Evolutionary conservation across 2,329 filamentous ascomycete species (phyloP).

Genomic region (Colletotrichum gigasporum): DNA sequence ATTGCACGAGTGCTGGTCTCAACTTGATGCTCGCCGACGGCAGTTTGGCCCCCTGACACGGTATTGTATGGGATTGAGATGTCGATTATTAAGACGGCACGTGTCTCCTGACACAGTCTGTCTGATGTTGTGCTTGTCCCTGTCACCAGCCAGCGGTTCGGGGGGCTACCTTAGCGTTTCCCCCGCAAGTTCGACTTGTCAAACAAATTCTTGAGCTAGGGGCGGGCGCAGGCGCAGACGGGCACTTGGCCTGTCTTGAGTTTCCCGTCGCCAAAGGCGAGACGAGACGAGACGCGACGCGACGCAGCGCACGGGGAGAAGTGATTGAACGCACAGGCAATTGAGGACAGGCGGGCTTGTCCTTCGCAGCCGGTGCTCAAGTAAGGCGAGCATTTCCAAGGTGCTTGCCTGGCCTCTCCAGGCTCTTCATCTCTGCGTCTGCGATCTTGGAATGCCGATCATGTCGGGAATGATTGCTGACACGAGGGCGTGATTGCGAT

Average conservation of each 20-base stretch:
- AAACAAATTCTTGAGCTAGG: slow-evolving; percentile 23
- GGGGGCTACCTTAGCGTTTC: slow-evolving; percentile 26
- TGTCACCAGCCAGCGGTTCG: slow-evolving; percentile 19
- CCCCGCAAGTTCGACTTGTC: slow-evolving; percentile 32
- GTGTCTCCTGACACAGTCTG: slow-evolving; percentile 20
- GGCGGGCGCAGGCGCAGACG: slow-evolving; percentile 7
- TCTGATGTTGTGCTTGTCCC: slow-evolving; percentile 30
- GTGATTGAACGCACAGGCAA: background rate
- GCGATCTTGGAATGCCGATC: background rate
- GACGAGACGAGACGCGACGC: background rate
- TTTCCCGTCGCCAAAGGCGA: slow-evolving; percentile 5
- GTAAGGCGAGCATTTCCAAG: background rate
- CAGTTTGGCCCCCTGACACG: background rate
- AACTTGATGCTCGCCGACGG: background rate
- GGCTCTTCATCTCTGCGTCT: background rate
- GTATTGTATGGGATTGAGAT: background rate
- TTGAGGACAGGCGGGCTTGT: background rate
- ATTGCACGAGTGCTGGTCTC: background rate
- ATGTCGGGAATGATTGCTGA: background rate
- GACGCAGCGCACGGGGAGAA: background rate
- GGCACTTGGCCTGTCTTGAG: slow-evolving; percentile 1
- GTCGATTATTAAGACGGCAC: background rate
- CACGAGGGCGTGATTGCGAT: background rate
- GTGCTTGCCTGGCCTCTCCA: background rate
- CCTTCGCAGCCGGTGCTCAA: background rate